phyloP scores from a whole-genome alignment of 768 basidiomycete genomes.

The Boletus fagicola region DNA sequence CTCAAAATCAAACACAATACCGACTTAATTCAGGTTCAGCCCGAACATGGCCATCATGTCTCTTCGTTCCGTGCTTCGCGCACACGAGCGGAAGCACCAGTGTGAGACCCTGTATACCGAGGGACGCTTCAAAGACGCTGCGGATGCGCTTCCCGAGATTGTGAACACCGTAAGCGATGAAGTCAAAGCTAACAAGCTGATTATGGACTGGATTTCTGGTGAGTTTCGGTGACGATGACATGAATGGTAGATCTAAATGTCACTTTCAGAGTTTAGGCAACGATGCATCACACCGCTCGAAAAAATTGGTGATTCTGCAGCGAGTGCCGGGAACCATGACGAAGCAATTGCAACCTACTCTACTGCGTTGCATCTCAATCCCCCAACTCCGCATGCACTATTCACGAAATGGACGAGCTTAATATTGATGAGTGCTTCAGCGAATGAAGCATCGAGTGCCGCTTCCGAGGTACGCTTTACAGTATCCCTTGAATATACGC shows the following conservation, averaged over 20 bases:
- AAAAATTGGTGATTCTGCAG: not conserved
- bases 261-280: no score
- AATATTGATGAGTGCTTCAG: not conserved
- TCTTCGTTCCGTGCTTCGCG: no score
- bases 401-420: not conserved
- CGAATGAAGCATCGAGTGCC: not conserved
- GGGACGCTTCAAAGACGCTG: not conserved
- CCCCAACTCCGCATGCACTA: not conserved
- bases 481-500: no score
- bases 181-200: not conserved
- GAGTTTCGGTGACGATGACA: not conserved
- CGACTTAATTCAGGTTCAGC: no score
- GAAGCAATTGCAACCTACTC: slow-evolving; percentile 2
- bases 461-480: not conserved
- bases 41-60: no score
- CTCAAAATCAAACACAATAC: no score
- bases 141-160: not conserved
- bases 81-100: no score
- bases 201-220: not conserved
- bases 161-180: not conserved
- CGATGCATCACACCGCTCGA: not conserved
- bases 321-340: not conserved
- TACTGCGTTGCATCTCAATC: not conserved
- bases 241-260: no score
- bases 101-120: not conserved